phyloP scores from a whole-genome alignment of 192 early-diverging fungal species.

The Polychytrium aggregatum region DNA sequence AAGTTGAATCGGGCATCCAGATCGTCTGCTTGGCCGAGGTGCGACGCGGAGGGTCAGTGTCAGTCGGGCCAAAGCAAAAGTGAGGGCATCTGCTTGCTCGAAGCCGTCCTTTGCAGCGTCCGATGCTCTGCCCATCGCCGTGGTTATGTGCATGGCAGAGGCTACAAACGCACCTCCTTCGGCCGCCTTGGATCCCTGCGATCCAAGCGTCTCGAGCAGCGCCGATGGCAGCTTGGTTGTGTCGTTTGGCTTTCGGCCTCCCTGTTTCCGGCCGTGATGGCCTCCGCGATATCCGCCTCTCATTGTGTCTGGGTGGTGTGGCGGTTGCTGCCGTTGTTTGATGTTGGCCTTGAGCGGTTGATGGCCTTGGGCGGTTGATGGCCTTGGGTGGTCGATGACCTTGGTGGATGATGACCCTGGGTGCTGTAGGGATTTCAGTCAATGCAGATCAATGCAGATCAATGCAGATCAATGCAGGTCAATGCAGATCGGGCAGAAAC shows the following conservation, averaged over 20 bases:
- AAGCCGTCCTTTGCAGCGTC: background rate
- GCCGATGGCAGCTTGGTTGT: constrained; percentile 9
- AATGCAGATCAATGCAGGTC: no score
- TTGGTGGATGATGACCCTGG: no score
- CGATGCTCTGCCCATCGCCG: background rate
- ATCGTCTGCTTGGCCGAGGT: constrained; percentile 1
- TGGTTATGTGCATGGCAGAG: background rate
- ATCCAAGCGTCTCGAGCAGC: no score
- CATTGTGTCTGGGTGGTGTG: no score
- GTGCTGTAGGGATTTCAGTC: no score
- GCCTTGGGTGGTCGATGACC: no score
- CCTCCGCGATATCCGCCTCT: constrained; percentile 3
- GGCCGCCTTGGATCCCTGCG: background rate
- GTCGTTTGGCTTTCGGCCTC: constrained; percentile 2
- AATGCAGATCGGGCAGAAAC: no score
- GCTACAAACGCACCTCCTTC: background rate
- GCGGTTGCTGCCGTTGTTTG: no score
- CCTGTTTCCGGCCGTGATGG: background rate
- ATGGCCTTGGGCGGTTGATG: no score
- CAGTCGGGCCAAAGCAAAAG: background rate
- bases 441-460: no score
- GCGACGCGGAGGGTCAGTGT: background rate
- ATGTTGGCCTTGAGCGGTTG: no score
- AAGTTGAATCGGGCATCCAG: constrained; percentile 13
- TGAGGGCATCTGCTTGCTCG: background rate